Percentiles rank a stretch among this genome's conserved stretches.
These are phyloP conservation scores for Pythium phragmitis DNA, from an alignment of 352 stramenopile species.

Conservation along the genomic window DNA sequence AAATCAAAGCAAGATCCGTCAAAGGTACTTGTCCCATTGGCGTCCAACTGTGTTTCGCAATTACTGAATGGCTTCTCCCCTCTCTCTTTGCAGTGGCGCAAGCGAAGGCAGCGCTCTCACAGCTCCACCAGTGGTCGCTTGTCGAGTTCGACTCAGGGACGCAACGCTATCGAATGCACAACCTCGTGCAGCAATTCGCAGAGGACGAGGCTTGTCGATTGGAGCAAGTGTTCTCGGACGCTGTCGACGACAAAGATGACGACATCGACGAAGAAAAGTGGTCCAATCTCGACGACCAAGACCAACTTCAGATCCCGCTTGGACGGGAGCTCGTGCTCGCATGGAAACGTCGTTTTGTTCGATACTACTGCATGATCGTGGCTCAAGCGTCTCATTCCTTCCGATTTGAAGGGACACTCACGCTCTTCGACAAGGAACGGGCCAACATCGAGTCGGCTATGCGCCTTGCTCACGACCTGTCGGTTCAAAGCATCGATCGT, in stretches of 20 bases:
- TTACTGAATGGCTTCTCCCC: background rate
- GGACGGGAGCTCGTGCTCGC: constrained; percentile 67
- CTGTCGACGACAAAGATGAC: background rate
- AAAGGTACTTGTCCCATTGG: constrained; percentile 25
- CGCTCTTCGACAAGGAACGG: constrained; percentile 76
- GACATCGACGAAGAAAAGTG: constrained; percentile 7
- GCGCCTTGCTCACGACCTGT: constrained; percentile 68
- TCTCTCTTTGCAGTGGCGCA: constrained; percentile 32
- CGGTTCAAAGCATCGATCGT: constrained; percentile 68
- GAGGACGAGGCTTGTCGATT: constrained; percentile 71
- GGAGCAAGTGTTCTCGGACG: constrained; percentile 40
- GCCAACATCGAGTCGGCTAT: constrained; percentile 84
- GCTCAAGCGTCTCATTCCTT: constrained; percentile 74
- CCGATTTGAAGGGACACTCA: constrained; percentile 66
- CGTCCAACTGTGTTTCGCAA: background rate
- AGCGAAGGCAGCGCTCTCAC: constrained; percentile 51
- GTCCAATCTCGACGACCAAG: constrained; percentile 9
- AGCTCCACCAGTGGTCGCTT: constrained; percentile 79
- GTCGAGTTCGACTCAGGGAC: constrained; percentile 72
- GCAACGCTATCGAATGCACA: constrained; percentile 81
- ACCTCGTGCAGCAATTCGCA: constrained; percentile 81
- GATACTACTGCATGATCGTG: constrained; percentile 83
- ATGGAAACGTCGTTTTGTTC: constrained; percentile 83
- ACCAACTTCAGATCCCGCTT: constrained; percentile 34
- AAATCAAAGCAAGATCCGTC: constrained; percentile 51